Base-by-base conservation (phyloP, 2,329 filamentous ascomycete genomes). In the Ceratocystis harringtonii region DNA sequence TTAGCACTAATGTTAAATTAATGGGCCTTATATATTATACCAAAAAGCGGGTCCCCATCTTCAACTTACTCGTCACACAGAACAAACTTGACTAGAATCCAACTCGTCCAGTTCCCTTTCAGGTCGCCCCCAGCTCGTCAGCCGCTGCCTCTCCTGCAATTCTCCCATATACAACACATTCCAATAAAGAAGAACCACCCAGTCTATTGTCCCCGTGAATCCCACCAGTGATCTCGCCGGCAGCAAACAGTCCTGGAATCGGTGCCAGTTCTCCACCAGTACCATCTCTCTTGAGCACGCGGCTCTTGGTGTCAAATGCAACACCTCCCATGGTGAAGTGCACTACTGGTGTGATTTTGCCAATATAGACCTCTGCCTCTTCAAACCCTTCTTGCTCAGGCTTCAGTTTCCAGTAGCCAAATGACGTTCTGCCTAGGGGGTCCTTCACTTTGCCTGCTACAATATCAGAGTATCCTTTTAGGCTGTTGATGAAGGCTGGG, bases 271-370 rank as follows among this genome's bases (percentile, higher is more conserved):
- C 70, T 5, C 75, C 73, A 2, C 70, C 71, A 0, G 69, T 5
- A 15, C 36, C 72, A 1, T 73, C 70, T 6, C 71, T 70, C 25
- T 76, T 72, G 12, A 87, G 70, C 0, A 86, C 78, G 68, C 80
- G 78, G 0, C 78, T 77, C 57, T 77, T 74, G 5, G 79, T 74
- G 69, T 83, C 80, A 68, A 86, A 82, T 1, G 80, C 75, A 0
- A 80, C 83, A 0, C 84, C 84, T 3, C 84, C 84, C 84, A 87
- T 87, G 1, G 84, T 86, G 69, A 86, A 87, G 70, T 87, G 84
- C 1, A 83, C 77, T 0, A 86, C 81, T 0, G 84, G 84, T 3
- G 84, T 87, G 0, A 87, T 81, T 1, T 72, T 77, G 0, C 84
- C 84, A 0, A 85, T 72, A 67, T 81, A 84, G 0, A 86, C 75